phyloP scores from a whole-genome alignment of 495 filamentous ascomycete species.

The Penicillium canescens region DNA sequence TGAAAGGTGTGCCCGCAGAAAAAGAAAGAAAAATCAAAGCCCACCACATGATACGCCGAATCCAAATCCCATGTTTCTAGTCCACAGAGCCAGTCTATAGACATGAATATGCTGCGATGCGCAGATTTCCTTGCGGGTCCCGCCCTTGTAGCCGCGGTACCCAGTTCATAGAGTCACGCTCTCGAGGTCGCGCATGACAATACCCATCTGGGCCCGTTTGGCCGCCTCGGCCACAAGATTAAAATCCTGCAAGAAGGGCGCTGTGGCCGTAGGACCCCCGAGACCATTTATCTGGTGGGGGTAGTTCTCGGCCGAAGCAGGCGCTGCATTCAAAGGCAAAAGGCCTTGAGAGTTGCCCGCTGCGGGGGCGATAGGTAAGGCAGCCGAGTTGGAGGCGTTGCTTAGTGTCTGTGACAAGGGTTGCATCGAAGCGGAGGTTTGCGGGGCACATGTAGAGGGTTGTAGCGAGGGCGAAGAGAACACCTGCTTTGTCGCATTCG shows the following conservation, averaged over 20 bases:
- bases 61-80: constrained; percentile 3
- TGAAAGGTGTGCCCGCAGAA: too few species aligned
- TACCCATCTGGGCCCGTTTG: constrained; percentile 86
- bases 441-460: constrained; percentile 11
- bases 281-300: constrained; percentile 36
- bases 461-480: constrained; percentile 15
- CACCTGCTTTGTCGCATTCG: constrained; percentile 12
- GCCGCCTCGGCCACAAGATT: constrained; percentile 92
- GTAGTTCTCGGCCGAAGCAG: constrained; percentile 20
- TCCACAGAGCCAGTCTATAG: constrained; percentile 18
- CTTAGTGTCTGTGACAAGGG: constrained; percentile 16
- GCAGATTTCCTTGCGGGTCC: constrained; percentile 9
- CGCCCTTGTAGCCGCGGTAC: constrained; percentile 2
- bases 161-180: constrained; percentile 39
- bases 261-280: constrained; percentile 54
- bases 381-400: constrained; percentile 4
- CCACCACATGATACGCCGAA: constrained; percentile 8
- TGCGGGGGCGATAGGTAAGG: constrained; percentile 12
- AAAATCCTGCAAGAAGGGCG: constrained; percentile 71
- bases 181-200: constrained; percentile 81
- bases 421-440: constrained; percentile 17
- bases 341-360: constrained; percentile 5
- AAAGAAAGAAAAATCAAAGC: constrained; percentile 1
- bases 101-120: neutral
- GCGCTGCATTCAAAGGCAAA: constrained; percentile 13